Evolutionary conservation across 345 rosid species (phyloP), one percentile per base, ranked within the genome.

Genomic region (Litchi chinensis): DNA sequence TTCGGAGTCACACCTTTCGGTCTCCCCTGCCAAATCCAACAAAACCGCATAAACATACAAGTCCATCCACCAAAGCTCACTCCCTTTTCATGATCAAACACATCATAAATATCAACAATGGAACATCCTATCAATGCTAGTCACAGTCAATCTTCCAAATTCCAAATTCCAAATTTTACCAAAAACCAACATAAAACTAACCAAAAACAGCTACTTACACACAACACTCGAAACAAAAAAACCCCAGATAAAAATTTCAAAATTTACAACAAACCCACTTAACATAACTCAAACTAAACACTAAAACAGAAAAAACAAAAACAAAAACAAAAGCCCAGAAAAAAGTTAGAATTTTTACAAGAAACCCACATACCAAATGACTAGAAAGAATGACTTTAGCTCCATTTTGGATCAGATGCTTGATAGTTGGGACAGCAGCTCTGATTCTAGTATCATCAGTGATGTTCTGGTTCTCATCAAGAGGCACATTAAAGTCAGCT

Each of bases 311-410:
- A 3, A 74, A 74, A 28, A 24, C 10, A 37, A 7, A 19, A 62
- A 21, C 21, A 21, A 66, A 22, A 68, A 18, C 10, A 48, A 62
- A 64, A 67, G 5, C 50, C 24, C 4, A 32, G 37, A 32, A 10
- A 41, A 54, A 19, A n/a, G 15, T 52, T 64, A 16, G 8, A 65
- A 26, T 24, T 32, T 65, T 32, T 8, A 15, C 18, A 12, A 6
- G 21, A 44, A 78, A 10, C 18, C 64, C 54, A 12, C 83, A 64
- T 81, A 96, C 99, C 97, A 96, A 82, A 81, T 96, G 99, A 80
- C 95, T 96, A 69, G 97, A 96, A 74, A 96, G 99, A 82, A 96
- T 85, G 83, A 96, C 98, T 85, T 89, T 94, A 78, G 99, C 97
- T 28, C 98, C 98, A 46, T 94, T 92, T 15, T 79, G 80, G 70